Evolutionary conservation across 1,284 basidiomycete species (phyloP).

Genomic region (Apiotrichum mycotoxinovorans): DNA sequence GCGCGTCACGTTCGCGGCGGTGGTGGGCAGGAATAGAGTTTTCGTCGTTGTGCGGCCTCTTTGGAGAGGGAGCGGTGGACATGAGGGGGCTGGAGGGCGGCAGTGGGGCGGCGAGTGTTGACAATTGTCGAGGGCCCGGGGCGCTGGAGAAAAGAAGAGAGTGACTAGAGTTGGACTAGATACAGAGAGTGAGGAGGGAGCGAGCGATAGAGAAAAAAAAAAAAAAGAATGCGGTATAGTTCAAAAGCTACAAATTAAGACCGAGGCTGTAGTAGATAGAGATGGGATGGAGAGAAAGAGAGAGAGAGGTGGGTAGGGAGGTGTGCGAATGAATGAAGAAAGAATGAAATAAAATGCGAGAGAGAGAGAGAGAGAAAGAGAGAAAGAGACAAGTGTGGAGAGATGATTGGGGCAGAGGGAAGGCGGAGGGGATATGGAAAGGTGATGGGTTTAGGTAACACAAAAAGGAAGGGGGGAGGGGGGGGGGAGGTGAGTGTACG

Average conservation of each 20-base stretch:
- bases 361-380: neutral
- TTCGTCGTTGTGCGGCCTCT: conserved; percentile 22
- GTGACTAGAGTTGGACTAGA: conserved; percentile 1
- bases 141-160: neutral
- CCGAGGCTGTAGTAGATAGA: neutral
- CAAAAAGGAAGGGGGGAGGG: too few species aligned
- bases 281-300: neutral
- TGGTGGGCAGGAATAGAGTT: conserved; percentile 14
- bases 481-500: too few species aligned
- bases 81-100: conserved; percentile 6
- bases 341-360: neutral
- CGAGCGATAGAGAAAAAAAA: neutral
- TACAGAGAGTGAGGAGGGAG: neutral
- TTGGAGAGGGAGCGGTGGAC: conserved; percentile 15
- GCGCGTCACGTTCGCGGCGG: conserved; percentile 4
- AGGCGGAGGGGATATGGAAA: neutral
- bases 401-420: neutral
- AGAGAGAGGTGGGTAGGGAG: neutral
- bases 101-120: neutral
- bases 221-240: too few species aligned
- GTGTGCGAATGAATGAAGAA: neutral
- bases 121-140: neutral
- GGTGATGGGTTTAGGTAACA: neutral
- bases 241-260: neutral
- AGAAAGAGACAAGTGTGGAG: too few species aligned